Base-by-base conservation (phyloP, 345 rosid species). In the Heritiera fomes region DNA sequence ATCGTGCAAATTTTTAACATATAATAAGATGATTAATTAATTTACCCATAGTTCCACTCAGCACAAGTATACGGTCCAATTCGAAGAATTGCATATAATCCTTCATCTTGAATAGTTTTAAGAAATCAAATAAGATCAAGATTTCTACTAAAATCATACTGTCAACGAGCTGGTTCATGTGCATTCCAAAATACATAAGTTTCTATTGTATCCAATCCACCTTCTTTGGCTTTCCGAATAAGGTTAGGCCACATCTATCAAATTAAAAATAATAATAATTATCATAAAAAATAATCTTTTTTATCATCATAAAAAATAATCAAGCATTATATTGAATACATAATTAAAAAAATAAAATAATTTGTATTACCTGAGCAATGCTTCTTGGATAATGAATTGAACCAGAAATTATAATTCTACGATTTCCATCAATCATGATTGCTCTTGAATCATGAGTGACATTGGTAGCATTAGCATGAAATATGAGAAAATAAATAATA, bases 171-270 rank as follows among this genome's bases (percentile, higher is more conserved):
- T 2, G 86, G 86, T 80, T 93, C 97, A 10, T 93, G 94, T 28
- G 86, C 77, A 69, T 91, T 89, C 97, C 93, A 92, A 62, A 92
- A 92, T 2, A 89, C 90, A 18, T 91, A 93, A 12, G 97, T 93
- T 43, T 93, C 91, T 34, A 93, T 88, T 0, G 91, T 78, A 66
- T 91, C 87, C 55, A 91, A 75, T 40, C 94, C 95, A 0, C 97
- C 94, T 18, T 80, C 84, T 78, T 89, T 89, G 1, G 87, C 79
- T 38, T 88, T 88, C 5, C 12, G 18, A 0, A 88, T 77, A 0
- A 88, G 87, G 7, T 71, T 73, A 4, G 82, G 75, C 88, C 91
- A 88, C 87, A 85, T 85, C 91, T 88, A 45, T 14, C 6, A 3
- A 53, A 23, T 60, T 18, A 2, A 59, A 59, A n/a, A n/a, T n/a